Percentiles rank a stretch among this genome's conserved stretches.
These are phyloP conservation scores for Eremochloa ophiuroides DNA, from an alignment of 176 grass and related monocot species.

Conservation along the genomic window DNA sequence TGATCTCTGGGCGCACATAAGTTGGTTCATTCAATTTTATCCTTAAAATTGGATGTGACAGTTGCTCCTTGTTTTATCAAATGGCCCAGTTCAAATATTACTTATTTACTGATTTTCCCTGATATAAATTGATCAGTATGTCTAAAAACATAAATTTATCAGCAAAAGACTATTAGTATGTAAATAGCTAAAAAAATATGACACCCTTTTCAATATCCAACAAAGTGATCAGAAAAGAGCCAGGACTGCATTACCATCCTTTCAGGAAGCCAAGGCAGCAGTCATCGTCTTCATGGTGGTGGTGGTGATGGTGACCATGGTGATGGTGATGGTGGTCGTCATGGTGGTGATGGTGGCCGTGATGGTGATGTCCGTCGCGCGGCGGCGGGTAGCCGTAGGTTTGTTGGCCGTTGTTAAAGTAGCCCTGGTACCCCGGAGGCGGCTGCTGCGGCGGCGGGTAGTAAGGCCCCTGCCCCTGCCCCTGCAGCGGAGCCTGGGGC, in stretches of 20 bases:
- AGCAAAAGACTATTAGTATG: neutral
- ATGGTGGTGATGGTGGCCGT: conserved; percentile 26
- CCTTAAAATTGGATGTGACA: too few relatives aligned
- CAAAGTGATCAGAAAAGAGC: neutral
- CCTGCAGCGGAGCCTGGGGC: conserved; percentile 16
- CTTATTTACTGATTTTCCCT: neutral
- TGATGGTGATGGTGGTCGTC: conserved; percentile 20
- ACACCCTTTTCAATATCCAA: neutral
- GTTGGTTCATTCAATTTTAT: too few relatives aligned
- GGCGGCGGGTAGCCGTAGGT: conserved; percentile 35
- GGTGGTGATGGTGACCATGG: conserved; percentile 32
- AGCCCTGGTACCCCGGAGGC: conserved; percentile 82
- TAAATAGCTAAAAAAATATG: neutral
- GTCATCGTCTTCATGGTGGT: conserved; percentile 40
- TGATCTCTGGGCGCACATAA: too few relatives aligned
- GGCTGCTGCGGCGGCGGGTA: conserved; percentile 43
- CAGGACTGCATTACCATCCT: conserved; percentile 73
- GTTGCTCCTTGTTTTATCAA: neutral
- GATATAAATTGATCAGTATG: neutral
- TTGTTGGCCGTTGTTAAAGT: conserved; percentile 60
- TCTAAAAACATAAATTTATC: neutral
- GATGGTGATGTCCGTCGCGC: conserved; percentile 18
- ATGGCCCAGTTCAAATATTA: neutral
- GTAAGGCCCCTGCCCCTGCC: conserved; percentile 23
- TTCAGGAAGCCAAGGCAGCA: conserved; percentile 72